Base-by-base conservation (phyloP, 2,329 filamentous ascomycete genomes). In the Fusarium buxicola region DNA sequence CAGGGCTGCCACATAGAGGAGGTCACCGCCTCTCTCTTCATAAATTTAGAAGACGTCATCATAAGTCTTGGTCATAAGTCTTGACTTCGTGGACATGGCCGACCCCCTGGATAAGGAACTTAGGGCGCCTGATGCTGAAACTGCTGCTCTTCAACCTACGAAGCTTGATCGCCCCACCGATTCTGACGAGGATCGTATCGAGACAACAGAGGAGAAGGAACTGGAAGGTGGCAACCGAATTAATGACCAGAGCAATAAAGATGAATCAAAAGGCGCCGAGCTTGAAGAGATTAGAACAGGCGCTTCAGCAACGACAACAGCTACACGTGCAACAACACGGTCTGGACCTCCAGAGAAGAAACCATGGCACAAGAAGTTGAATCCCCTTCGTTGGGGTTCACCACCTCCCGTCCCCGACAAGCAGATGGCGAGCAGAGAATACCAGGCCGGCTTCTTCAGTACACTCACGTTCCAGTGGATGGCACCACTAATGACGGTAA, bases 391-490 rank as follows among this genome's bases (percentile, higher is more conserved):
- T 72, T 89, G 87, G 87, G 84, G 86, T 5, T 61, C 73, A 30
- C 76, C 82, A 3, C 85, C 86, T 2, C 79, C 83, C 0, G 78
- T 89, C 1, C 87, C 88, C 32, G 76, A 82, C 43, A 80, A 82
- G 67, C 80, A 81, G 53, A 69, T 67, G 7, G 74, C 81, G 1
- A 93, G 87, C 7, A 85, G 84, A 60, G 94, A 97, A 77, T 82
- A 92, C 73, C 82, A 80, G 5, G 94, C 94, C 6, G 80, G 84
- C 3, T 89, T 93, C 71, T 84, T 95, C 63, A 96, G 92, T 77
- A 74, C 82, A 54, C 74, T 96, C 18, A 90, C 89, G 5, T 98
- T 97, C 73, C 87, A 92, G 74, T 98, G 94, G 94, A 94, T 97
- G 83, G 87, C 88, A 1, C 89, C 92, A 2, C 73, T 98, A 52